Percentiles rank a stretch among this genome's conserved stretches.
phyloP scores from a whole-genome alignment of 768 basidiomycete genomes.

The Trametes meyenii region DNA sequence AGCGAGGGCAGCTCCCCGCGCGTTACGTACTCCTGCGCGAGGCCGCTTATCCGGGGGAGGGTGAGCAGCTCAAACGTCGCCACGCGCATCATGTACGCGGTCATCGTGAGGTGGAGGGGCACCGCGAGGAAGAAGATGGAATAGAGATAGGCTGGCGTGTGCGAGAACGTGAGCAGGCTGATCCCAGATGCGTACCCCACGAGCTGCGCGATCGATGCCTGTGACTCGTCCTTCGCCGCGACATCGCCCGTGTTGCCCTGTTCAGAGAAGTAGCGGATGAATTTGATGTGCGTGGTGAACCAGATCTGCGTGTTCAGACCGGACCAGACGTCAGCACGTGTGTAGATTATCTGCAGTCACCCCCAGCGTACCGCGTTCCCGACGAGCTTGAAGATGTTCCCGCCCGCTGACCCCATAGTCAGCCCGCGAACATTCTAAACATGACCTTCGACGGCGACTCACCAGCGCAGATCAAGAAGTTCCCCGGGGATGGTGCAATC shows the following conservation, averaged over 20 bases:
- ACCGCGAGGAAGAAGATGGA: slow-evolving; percentile 29
- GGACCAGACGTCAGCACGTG: not conserved
- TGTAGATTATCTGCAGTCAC: not conserved
- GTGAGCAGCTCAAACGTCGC: slow-evolving; percentile 35
- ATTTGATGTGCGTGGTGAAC: slow-evolving; percentile 36
- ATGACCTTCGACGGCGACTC: not conserved
- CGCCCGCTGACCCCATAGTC: slow-evolving; percentile 24
- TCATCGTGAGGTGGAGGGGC: slow-evolving; percentile 29
- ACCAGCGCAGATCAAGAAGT: slow-evolving; percentile 33
- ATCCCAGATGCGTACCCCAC: slow-evolving; percentile 32
- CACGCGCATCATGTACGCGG: slow-evolving; percentile 31
- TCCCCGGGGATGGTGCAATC: slow-evolving; percentile 24
- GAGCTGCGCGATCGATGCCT: slow-evolving; percentile 33
- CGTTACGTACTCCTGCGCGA: slow-evolving; percentile 26
- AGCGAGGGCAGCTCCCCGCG: slow-evolving; percentile 19
- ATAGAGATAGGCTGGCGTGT: slow-evolving; percentile 33
- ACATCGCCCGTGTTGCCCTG: slow-evolving; percentile 35
- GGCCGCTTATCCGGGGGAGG: slow-evolving; percentile 30
- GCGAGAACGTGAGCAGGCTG: slow-evolving; percentile 32
- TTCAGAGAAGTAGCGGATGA: slow-evolving; percentile 31
- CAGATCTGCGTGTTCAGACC: slow-evolving; percentile 25
- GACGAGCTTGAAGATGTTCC: slow-evolving; percentile 35
- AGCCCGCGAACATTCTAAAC: not conserved
- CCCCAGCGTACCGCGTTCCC: slow-evolving; percentile 30
- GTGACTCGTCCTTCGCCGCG: slow-evolving; percentile 35